Percentiles rank a stretch among this genome's conserved stretches.
Evolutionary conservation across 495 filamentous ascomycete species (phyloP).

Genomic region (Xylaria bambusicola): DNA sequence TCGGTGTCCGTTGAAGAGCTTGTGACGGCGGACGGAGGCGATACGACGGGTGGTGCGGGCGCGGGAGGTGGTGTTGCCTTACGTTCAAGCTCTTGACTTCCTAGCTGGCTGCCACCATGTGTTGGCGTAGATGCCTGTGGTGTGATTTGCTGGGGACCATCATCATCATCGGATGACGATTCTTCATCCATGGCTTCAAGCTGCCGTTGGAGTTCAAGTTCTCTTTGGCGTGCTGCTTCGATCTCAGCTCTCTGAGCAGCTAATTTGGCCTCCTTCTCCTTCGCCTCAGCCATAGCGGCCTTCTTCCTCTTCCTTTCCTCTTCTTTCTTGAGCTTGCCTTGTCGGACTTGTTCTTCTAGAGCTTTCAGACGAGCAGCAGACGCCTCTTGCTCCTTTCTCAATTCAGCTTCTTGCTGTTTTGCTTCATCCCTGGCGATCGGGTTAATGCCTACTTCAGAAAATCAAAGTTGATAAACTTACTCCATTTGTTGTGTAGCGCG

Average conservation of each 20-base stretch:
- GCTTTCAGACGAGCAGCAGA: conserved; percentile 81
- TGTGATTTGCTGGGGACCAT: conserved; percentile 77
- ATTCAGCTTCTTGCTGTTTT: conserved; percentile 72
- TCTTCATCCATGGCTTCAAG: conserved; percentile 78
- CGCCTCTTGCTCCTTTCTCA: conserved; percentile 76
- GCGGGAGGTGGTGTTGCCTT: conserved; percentile 50
- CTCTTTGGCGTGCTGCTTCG: conserved; percentile 83
- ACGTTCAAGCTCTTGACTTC: conserved; percentile 55
- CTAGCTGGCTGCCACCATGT: conserved; percentile 51
- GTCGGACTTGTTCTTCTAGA: conserved; percentile 89
- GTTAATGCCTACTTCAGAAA: not conserved
- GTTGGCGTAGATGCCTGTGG: conserved; percentile 83
- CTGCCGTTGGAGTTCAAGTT: conserved; percentile 83
- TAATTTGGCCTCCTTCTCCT: conserved; percentile 83
- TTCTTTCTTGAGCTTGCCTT: conserved; percentile 94
- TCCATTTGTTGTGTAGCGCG: conserved; percentile 74
- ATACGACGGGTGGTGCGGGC: conserved; percentile 44
- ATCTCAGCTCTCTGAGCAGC: conserved; percentile 88
- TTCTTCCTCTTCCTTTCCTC: conserved; percentile 92
- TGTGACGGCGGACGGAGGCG: conserved; percentile 41
- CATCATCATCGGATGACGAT: conserved; percentile 84
- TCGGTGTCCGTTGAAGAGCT: conserved; percentile 51
- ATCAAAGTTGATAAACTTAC: conserved; percentile 59
- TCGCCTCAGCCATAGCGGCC: conserved; percentile 80
- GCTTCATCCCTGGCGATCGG: conserved; percentile 66